Percentiles rank a stretch among this genome's conserved stretches.
These are phyloP conservation scores for Beauveria scarabaeidicola DNA, from an alignment of 2,329 filamentous ascomycete species.

Conservation along the genomic window DNA sequence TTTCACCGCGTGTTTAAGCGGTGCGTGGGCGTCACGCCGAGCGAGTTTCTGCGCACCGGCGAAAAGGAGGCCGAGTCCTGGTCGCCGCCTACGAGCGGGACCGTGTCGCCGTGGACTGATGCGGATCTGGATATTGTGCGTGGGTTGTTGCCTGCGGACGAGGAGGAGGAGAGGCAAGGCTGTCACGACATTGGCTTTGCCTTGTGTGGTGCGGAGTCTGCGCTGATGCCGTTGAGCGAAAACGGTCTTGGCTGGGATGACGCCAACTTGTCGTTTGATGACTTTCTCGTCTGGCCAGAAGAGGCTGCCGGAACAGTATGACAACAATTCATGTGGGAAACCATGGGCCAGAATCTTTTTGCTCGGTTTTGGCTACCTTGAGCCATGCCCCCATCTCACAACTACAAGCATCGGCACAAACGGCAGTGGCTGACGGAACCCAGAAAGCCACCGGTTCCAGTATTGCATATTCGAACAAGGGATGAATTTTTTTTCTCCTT, in stretches of 20 bases:
- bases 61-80: not conserved
- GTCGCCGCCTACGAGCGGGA: conserved; percentile 12
- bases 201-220: not conserved
- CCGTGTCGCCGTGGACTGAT: conserved; percentile 4
- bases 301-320: not conserved
- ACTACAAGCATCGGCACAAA: not conserved
- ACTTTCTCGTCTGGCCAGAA: conserved; percentile 15
- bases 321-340: not conserved
- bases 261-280: conserved; percentile 13
- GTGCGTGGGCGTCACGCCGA: conserved; percentile 40
- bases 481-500: not conserved
- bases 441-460: not conserved
- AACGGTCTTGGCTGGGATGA: not conserved
- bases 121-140: not conserved
- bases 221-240: not conserved
- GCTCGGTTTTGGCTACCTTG: too few relatives aligned
- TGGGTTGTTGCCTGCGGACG: not conserved
- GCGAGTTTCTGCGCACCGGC: conserved; percentile 22
- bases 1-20: conserved; percentile 52
- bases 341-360: too few relatives aligned
- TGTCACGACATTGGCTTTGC: not conserved
- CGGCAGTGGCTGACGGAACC: conserved; percentile 1
- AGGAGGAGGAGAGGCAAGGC: not conserved
- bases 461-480: not conserved
- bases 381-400: not conserved